Percentiles rank a stretch among this genome's conserved stretches.
phyloP scores from a whole-genome alignment of 805 yeast genomes.

The Ogataea paraovalis region DNA sequence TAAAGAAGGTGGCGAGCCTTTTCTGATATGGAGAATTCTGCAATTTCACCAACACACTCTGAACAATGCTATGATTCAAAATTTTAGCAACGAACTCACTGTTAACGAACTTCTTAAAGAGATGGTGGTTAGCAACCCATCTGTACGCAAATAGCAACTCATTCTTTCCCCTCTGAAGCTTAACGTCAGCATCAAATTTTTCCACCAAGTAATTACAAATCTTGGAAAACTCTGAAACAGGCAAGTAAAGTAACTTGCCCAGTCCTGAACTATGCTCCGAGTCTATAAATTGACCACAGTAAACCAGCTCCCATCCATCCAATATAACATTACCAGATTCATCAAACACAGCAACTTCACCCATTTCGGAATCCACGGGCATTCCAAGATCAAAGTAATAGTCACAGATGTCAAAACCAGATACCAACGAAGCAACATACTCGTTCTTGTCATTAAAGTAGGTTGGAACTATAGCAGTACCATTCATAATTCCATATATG shows the following conservation, averaged over 20 bases:
- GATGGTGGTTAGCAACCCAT: neutral
- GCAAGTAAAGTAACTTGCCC: slow-evolving; percentile 45
- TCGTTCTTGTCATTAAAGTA: slow-evolving; percentile 74
- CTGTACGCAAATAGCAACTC: neutral
- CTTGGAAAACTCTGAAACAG: slow-evolving; percentile 3
- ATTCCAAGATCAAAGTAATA: slow-evolving; percentile 63
- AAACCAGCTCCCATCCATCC: slow-evolving; percentile 44
- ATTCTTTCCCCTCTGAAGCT: neutral
- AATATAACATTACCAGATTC: slow-evolving; percentile 14
- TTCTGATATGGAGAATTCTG: neutral
- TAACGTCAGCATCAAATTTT: slow-evolving; percentile 1
- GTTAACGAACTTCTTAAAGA: neutral
- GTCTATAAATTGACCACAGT: slow-evolving; percentile 50
- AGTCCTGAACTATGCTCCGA: slow-evolving; percentile 50
- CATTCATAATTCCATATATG: slow-evolving; percentile 21
- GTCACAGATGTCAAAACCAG: slow-evolving; percentile 52
- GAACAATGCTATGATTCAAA: neutral
- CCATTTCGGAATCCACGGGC: slow-evolving; percentile 40
- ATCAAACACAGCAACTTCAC: slow-evolving; percentile 36
- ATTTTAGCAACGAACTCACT: neutral
- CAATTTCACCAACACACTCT: neutral
- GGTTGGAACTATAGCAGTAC: slow-evolving; percentile 48
- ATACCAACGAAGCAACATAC: slow-evolving; percentile 58
- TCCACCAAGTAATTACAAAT: neutral
- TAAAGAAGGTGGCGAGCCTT: slow-evolving; percentile 2